Percentiles rank a stretch among this genome's conserved stretches.
These are phyloP conservation scores for Candida silvatica DNA, from an alignment of 805 yeast species.

Conservation along the genomic window DNA sequence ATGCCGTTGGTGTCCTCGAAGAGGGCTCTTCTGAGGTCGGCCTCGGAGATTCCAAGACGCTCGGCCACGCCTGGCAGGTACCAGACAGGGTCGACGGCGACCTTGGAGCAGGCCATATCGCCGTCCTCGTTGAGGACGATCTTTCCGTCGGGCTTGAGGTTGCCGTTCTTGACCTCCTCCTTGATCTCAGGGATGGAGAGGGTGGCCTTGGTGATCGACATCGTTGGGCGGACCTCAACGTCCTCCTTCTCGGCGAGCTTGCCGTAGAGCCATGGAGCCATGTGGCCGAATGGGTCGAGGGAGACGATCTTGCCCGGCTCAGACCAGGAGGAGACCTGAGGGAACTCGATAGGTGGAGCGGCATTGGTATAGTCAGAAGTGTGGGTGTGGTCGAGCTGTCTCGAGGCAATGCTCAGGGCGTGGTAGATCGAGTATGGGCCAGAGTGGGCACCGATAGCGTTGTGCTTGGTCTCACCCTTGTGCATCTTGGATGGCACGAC, in stretches of 20 bases:
- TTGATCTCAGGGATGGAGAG: conserved; percentile 51
- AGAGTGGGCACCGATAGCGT: conserved; percentile 57
- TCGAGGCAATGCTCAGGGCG: conserved; percentile 56
- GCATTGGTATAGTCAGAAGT: conserved; percentile 55
- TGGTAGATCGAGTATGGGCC: conserved; percentile 60
- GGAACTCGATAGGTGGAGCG: conserved; percentile 49
- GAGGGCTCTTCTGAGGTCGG: conserved; percentile 46
- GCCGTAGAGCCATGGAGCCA: conserved; percentile 51
- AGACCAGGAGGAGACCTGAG: conserved; percentile 50
- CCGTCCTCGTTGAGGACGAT: conserved; percentile 52
- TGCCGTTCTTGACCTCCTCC: conserved; percentile 45
- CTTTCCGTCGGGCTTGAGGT: conserved; percentile 49
- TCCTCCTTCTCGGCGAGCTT: conserved; percentile 35
- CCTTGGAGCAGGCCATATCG: conserved; percentile 52
- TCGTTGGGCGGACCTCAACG: conserved; percentile 55
- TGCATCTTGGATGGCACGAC: conserved; percentile 43
- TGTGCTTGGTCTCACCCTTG: conserved; percentile 43
- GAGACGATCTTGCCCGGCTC: conserved; percentile 50
- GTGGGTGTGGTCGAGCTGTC: conserved; percentile 43
- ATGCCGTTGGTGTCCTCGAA: conserved; percentile 66
- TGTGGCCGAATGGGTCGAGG: conserved; percentile 60
- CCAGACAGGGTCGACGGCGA: conserved; percentile 70
- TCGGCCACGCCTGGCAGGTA: conserved; percentile 61
- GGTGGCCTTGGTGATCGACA: conserved; percentile 59
- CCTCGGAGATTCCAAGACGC: conserved; percentile 49